Evolutionary conservation across 1,139 yeast species (phyloP), one percentile per base, ranked within the genome.

Genomic region (Magnusiomyces paraingens): DNA sequence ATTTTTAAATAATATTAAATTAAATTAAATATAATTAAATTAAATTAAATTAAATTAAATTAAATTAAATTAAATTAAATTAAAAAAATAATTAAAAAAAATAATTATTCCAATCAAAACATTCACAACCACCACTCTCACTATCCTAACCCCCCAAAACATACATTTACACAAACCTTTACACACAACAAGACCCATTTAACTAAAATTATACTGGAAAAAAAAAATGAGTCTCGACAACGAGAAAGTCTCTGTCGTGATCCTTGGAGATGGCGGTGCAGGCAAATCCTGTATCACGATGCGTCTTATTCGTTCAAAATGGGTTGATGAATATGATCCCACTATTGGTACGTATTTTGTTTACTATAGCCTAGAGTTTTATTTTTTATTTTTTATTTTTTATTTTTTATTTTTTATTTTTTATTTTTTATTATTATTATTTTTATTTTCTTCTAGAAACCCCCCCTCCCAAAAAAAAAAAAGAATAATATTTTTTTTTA

Each of bases 291-390:
- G 69, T 54, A 64, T 68, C 47, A 68, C 71, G 17, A 68, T 68
- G 71, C 51, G 71, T 29, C 59, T 68, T 52, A 65, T 68, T 36
- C 59, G 71, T 36, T 60, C 67, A 56, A 67, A 67, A 55, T 68
- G 70, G 70, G 68, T 68, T 12, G 71, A 68, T 53, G 71, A 66
- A 26, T 55, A 55, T 47, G 58, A 69, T 54, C 72, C 72, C 2
- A 69, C 72, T 10, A 68, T 68, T 38, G 68, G 66, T 62, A 51
- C 41, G 65, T 53, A 10, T 26, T n/a, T n/a, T n/a, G n/a, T n/a
- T n/a, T 26, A 8, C 32, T 26, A 26, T 8, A 26, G 32, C 32
- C 32, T 5, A 26, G 32, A n/a, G n/a, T 15, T 15, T 42, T 39
- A 18, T 29, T 18, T 35, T 47, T n/a, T 14, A n/a, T 21, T 10